Conservation (phyloP, 352 stramenopile species). For the Phytophthora vignae region DNA sequence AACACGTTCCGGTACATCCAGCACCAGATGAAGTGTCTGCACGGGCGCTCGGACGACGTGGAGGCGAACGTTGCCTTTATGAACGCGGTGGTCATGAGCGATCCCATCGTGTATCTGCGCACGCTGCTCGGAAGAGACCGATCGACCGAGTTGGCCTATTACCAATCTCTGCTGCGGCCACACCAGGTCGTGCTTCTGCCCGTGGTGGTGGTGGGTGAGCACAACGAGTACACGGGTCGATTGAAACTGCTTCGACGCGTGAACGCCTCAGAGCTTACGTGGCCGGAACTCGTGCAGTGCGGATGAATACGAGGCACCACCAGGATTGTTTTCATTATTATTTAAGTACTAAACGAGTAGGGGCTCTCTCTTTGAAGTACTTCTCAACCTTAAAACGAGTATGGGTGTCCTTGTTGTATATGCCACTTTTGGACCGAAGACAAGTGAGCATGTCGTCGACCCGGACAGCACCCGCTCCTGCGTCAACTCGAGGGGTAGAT, state of each 20-base stretch:
- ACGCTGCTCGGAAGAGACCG: slow-evolving; percentile 20
- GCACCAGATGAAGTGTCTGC: slow-evolving; percentile 38
- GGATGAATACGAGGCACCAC: slow-evolving; percentile 14
- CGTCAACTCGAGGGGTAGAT: neutral
- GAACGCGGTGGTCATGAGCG: slow-evolving; percentile 52
- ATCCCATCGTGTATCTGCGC: slow-evolving; percentile 45
- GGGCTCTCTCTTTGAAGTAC: too few relatives aligned
- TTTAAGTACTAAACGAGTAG: too few relatives aligned
- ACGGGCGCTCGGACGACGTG: slow-evolving; percentile 27
- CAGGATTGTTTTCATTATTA: neutral
- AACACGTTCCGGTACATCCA: slow-evolving; percentile 30
- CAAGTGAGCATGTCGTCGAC: neutral
- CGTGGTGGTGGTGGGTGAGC: slow-evolving; percentile 19
- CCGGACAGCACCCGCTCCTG: neutral
- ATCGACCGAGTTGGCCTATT: slow-evolving; percentile 30
- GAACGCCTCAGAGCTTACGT: slow-evolving; percentile 17
- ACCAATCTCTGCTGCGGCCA: slow-evolving; percentile 28
- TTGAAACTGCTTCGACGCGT: slow-evolving; percentile 27
- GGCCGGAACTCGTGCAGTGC: slow-evolving; percentile 41
- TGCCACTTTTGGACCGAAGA: too few relatives aligned
- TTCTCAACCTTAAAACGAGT: too few relatives aligned
- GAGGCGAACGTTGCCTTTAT: slow-evolving; percentile 47
- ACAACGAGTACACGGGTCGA: slow-evolving; percentile 34
- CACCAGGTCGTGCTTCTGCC: slow-evolving; percentile 34
- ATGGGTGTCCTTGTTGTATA: too few relatives aligned